Evolutionary conservation across 2,329 filamentous ascomycete species (phyloP).

Genomic region (Exserohilum rostratum): DNA sequence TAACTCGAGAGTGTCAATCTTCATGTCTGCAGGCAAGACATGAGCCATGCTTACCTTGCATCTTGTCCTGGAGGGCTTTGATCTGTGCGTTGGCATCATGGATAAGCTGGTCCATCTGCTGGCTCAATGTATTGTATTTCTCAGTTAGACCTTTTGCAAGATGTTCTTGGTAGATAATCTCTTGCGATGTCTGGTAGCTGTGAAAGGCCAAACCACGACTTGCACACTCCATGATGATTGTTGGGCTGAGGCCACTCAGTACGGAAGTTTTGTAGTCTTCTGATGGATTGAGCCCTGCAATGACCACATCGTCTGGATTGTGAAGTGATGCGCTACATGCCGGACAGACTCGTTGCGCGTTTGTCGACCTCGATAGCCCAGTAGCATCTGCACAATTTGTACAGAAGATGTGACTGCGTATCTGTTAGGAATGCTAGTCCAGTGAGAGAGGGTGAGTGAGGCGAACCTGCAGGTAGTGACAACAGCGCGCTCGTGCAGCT

Average conservation of each 20-base stretch:
- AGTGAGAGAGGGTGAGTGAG: neutral
- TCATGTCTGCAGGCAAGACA: neutral
- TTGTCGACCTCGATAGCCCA: conserved; percentile 64
- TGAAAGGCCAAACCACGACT: conserved; percentile 81
- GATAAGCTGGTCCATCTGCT: conserved; percentile 73
- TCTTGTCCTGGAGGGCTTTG: conserved; percentile 66
- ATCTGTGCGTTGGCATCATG: conserved; percentile 78
- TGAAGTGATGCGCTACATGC: conserved; percentile 73
- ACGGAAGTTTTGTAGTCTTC: conserved; percentile 92
- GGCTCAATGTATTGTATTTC: conserved; percentile 69
- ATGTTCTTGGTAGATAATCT: conserved; percentile 82
- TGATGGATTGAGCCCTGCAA: conserved; percentile 73
- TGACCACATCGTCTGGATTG: conserved; percentile 76
- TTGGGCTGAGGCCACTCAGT: conserved; percentile 80
- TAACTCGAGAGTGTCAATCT: conserved; percentile 47
- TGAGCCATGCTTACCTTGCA: conserved; percentile 60
- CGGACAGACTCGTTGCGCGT: conserved; percentile 69
- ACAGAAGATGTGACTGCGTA: conserved; percentile 78
- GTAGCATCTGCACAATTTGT: conserved; percentile 70
- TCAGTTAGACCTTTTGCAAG: conserved; percentile 73
- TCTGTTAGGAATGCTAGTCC: conserved; percentile 46
- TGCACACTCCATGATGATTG: conserved; percentile 84
- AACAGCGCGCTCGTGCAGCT: conserved; percentile 73
- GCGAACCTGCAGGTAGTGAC: conserved; percentile 86
- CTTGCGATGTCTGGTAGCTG: conserved; percentile 83